A percentile compares a stretch with the other conserved stretches of the same genome.
Conservation (phyloP, 441 rosid genomes). For the Dalechampia spathulata region DNA sequence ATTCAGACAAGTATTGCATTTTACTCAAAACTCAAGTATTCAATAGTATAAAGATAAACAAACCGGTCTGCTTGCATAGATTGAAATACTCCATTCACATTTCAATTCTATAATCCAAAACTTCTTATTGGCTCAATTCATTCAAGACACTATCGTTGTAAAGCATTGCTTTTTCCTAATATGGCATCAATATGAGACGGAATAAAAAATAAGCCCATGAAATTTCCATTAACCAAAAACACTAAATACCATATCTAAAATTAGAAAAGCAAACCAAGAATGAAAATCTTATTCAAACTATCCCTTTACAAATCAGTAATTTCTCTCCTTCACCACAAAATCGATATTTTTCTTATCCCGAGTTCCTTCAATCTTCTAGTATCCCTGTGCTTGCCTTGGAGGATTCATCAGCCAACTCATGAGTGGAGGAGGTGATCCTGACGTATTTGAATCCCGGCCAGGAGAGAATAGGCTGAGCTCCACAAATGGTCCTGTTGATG, state of each 20-base stretch:
- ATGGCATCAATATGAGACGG: too few species aligned
- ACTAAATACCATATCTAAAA: constrained; percentile 18
- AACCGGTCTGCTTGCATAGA: too few species aligned
- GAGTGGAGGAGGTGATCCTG: constrained; percentile 50
- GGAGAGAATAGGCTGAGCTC: constrained; percentile 70
- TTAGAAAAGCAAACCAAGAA: constrained; percentile 31
- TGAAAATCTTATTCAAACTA: constrained; percentile 46
- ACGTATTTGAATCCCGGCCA: constrained; percentile 38
- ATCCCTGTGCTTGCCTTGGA: constrained; percentile 25
- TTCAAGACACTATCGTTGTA: too few species aligned
- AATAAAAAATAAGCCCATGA: not conserved
- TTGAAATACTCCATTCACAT: too few species aligned
- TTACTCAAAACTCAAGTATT: too few species aligned
- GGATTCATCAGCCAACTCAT: constrained; percentile 60
- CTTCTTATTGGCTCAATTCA: too few species aligned
- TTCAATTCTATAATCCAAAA: too few species aligned
- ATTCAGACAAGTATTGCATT: too few species aligned
- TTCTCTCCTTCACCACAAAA: constrained; percentile 54
- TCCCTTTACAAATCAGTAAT: constrained; percentile 63
- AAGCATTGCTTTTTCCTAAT: too few species aligned
- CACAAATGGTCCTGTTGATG: constrained; percentile 35
- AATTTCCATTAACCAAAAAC: constrained; percentile 12
- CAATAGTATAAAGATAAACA: too few species aligned
- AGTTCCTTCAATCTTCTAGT: constrained; percentile 19
- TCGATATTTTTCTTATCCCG: constrained; percentile 38